phyloP scores from a whole-genome alignment of 768 basidiomycete species.

The Leccinum subgranulosum region DNA sequence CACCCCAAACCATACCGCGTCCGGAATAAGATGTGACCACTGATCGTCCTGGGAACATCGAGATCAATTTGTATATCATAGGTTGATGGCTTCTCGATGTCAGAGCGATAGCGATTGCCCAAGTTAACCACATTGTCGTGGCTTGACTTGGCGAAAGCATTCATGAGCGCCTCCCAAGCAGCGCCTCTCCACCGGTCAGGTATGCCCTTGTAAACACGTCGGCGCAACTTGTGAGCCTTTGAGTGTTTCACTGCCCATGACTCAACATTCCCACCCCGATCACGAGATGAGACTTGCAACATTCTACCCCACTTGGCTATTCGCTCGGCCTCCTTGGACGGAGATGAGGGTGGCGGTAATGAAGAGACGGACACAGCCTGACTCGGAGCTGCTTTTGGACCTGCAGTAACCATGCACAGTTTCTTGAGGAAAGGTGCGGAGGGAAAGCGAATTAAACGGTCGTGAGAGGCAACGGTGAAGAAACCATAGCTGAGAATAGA shows the following conservation, averaged over 20 bases:
- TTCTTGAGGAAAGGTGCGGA: slow-evolving; percentile 60
- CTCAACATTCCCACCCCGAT: slow-evolving; percentile 73
- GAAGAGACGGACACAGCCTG: slow-evolving; percentile 44
- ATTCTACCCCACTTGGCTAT: slow-evolving; percentile 94
- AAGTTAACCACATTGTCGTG: slow-evolving; percentile 43
- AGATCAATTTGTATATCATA: slow-evolving; percentile 98
- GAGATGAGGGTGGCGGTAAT: slow-evolving; percentile 46
- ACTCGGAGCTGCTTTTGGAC: slow-evolving; percentile 44
- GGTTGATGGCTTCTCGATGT: slow-evolving; percentile 73
- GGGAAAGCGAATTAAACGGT: slow-evolving; percentile 75
- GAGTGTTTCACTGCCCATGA: slow-evolving; percentile 65
- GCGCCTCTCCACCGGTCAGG: slow-evolving; percentile 95
- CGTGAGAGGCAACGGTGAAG: slow-evolving; percentile 75
- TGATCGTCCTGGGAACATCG: slow-evolving; percentile 95
- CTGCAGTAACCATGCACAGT: slow-evolving; percentile 43
- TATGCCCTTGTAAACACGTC: slow-evolving; percentile 89
- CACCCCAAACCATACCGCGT: slow-evolving; percentile 96
- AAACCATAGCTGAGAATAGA: slow-evolving; percentile 77
- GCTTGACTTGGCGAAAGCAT: slow-evolving; percentile 45
- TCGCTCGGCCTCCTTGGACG: slow-evolving; percentile 65
- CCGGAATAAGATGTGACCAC: slow-evolving; percentile 89
- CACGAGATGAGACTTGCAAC: slow-evolving; percentile 66
- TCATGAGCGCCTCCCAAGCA: slow-evolving; percentile 85
- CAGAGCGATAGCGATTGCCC: slow-evolving; percentile 53
- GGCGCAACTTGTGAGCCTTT: slow-evolving; percentile 67